Percentiles rank a stretch among this genome's conserved stretches.
Evolutionary conservation across 164 flowering plant species (phyloP).

Genomic region (Liquidambar formosana): DNA sequence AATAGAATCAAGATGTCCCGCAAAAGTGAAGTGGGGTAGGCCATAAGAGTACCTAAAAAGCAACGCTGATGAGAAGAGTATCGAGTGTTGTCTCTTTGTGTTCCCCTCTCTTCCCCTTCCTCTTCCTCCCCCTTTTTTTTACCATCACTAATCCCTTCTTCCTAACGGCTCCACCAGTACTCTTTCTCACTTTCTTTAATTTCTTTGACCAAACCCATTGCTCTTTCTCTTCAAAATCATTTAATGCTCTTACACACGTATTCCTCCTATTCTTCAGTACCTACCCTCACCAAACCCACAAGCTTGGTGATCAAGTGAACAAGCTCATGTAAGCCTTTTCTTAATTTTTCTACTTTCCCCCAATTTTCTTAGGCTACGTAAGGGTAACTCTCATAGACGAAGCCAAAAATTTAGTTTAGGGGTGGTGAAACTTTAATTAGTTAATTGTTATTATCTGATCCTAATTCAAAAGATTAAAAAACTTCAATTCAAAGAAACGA

Average conservation of each 20-base stretch:
- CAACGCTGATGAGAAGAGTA: conserved; percentile 23
- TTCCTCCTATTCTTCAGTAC: not conserved
- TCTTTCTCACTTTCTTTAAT: not conserved
- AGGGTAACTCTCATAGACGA: too few species aligned
- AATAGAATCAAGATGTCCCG: conserved; percentile 10
- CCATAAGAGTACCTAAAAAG: conserved; percentile 27
- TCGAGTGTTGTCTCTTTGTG: conserved; percentile 16
- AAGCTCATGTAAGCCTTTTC: not conserved
- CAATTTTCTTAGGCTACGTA: too few species aligned
- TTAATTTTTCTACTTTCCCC: too few species aligned
- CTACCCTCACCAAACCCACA: not conserved
- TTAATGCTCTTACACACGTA: too few species aligned
- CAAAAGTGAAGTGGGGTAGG: conserved; percentile 19
- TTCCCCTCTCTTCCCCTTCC: not conserved
- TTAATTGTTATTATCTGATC: too few species aligned
- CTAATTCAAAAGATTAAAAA: too few species aligned
- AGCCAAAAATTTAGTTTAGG: too few species aligned
- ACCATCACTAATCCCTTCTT: not conserved
- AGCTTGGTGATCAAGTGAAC: not conserved
- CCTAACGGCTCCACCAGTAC: conserved; percentile 13
- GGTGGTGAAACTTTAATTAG: too few species aligned
- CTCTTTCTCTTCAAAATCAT: not conserved
- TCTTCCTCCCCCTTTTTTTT: not conserved
- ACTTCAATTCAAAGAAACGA: too few species aligned
- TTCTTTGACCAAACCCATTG: conserved; percentile 20